A percentile compares a stretch with the other conserved stretches of the same genome.
phyloP scores from a whole-genome alignment of 2,329 filamentous ascomycete genomes.

The Aspergillus novoparasiticus region DNA sequence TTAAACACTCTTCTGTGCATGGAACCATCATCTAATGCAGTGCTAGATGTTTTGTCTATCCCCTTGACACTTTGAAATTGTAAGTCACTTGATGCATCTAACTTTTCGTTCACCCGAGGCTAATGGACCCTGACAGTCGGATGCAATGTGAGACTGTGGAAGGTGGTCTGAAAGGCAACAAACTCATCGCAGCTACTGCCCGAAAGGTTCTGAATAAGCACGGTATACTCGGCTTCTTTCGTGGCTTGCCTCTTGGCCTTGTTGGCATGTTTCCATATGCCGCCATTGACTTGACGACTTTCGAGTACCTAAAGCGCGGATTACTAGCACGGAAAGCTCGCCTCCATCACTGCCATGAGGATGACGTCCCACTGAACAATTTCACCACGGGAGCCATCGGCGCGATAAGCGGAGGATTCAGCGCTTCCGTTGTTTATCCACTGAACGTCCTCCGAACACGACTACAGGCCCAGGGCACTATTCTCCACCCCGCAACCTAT shows the following conservation, averaged over 20 bases:
- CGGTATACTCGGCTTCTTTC: slow-evolving; percentile 77
- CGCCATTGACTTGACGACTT: slow-evolving; percentile 93
- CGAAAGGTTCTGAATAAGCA: slow-evolving; percentile 82
- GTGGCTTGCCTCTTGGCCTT: slow-evolving; percentile 89
- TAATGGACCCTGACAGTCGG: slow-evolving; percentile 52
- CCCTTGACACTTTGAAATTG: slow-evolving; percentile 72
- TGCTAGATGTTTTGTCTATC: slow-evolving; percentile 83
- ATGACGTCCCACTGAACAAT: slow-evolving; percentile 78
- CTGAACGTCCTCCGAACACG: slow-evolving; percentile 90
- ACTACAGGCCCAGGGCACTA: slow-evolving; percentile 90
- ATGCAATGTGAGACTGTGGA: slow-evolving; percentile 94
- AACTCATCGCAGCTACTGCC: slow-evolving; percentile 78
- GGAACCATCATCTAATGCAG: slow-evolving; percentile 24
- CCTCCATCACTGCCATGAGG: slow-evolving; percentile 71
- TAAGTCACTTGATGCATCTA: slow-evolving; percentile 36
- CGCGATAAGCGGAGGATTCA: slow-evolving; percentile 86
- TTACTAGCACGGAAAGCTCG: slow-evolving; percentile 72
- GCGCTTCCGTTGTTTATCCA: slow-evolving; percentile 92
- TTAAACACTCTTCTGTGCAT: slow-evolving; percentile 10
- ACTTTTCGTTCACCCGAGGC: neutral
- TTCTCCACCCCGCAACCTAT: slow-evolving; percentile 88
- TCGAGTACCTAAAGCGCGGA: slow-evolving; percentile 83
- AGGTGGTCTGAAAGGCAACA: slow-evolving; percentile 80
- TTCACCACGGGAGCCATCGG: slow-evolving; percentile 86
- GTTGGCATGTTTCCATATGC: slow-evolving; percentile 98